Evolutionary conservation across 768 basidiomycete species (phyloP), one percentile per base, ranked within the genome.

Genomic region (Lyophyllum shimeji): DNA sequence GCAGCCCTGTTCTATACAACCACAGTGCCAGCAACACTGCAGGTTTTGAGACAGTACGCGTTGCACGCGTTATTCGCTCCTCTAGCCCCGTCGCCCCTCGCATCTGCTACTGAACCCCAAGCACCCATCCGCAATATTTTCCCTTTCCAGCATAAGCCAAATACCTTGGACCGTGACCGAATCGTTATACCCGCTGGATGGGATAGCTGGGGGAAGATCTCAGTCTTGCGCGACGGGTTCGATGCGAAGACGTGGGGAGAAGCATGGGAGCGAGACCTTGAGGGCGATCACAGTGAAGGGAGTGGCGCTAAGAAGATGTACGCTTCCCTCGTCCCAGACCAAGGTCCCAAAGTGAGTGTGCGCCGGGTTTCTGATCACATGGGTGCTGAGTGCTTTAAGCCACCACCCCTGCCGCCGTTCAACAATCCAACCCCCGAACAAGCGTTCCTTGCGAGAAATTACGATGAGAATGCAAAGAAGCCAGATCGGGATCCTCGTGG

Each of bases 171-270:
- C 67, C 85, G 97, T 29, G 95, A 98, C 65, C 87, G 84, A 12
- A 88, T 98, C 50, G 83, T 97, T 43, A 86, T 98, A 6, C 97
- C 96, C 1, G 83, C 93, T 1, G 97, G 97, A 0, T 99, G 97
- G 97, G 97, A 98, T 67, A 93, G 90, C 61, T 97, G 93, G 91
- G 95, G 95, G 0, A 98, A 98, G 76, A 96, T 98, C 55, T 77
- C 81, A 2, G 89, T 98, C 1, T 73, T 98, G 52, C 75, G 94
- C 53, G 97, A 98, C 39, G 91, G 91, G 0, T 99, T 98, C 63
- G 94, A 97, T 51, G 85, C 90, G 1, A 86, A 84, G 57, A 66
- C 76, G 46, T 90, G 87, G 85, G 89, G 86, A 3, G 88, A 90
- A 55, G 88, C 85, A 39, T 93, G 86, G 87, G 90, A 90, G 60